A percentile compares a stretch with the other conserved stretches of the same genome.
Conservation (phyloP, 2,329 filamentous ascomycete genomes). For the Emmonsiellopsis sp. region DNA sequence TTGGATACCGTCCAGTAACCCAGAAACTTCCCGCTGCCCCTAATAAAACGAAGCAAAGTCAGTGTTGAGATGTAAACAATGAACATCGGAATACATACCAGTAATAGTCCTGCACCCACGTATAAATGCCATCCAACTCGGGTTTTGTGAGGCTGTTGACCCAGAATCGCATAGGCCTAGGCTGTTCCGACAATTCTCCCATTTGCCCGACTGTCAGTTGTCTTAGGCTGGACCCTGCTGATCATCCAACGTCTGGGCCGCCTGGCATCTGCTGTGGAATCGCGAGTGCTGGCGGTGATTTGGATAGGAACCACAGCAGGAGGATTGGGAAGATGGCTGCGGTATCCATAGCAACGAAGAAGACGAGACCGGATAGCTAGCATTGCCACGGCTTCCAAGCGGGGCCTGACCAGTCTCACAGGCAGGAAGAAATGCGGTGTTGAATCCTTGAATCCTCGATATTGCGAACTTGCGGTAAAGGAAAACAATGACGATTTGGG, state of each 20-base stretch:
- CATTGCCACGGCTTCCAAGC: not conserved
- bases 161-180: too few species aligned
- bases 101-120: constrained; percentile 80
- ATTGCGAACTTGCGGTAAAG: not conserved
- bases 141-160: too few species aligned
- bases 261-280: too few species aligned
- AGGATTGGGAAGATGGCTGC: not conserved
- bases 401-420: not conserved
- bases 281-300: too few species aligned
- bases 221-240: too few species aligned
- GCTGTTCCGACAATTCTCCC: too few species aligned
- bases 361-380: not conserved
- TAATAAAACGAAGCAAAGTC: not conserved
- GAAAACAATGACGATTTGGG: not conserved
- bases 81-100: constrained; percentile 53
- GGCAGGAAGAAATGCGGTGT: not conserved
- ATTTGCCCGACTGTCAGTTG: too few species aligned
- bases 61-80: not conserved
- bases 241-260: too few species aligned
- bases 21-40: constrained; percentile 63
- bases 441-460: too few species aligned
- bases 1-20: constrained; percentile 86
- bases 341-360: not conserved
- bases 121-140: constrained; percentile 52
- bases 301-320: too few species aligned